A percentile compares a stretch with the other conserved stretches of the same genome.
Conservation (phyloP, 2,329 filamentous ascomycete genomes). For the Colletotrichum paranaense region DNA sequence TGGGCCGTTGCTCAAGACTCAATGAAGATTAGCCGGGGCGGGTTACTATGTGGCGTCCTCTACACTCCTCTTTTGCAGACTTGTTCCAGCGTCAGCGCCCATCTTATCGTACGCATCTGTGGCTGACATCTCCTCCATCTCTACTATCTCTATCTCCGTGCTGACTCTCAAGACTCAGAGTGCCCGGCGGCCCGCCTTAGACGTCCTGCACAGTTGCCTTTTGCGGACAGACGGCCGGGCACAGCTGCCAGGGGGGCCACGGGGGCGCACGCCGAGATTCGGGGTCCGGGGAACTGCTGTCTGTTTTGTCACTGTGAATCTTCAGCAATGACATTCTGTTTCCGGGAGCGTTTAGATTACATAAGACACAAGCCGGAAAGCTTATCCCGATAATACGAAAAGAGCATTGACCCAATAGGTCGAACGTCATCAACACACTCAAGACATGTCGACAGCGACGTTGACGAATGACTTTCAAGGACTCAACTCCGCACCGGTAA, state of each 20-base stretch:
- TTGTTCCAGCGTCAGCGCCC: neutral
- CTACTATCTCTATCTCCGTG: too few species aligned
- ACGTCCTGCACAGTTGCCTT: slow-evolving; percentile 9
- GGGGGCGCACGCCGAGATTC: slow-evolving; percentile 20
- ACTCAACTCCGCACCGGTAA: neutral
- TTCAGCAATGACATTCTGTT: neutral
- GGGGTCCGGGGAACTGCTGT: neutral
- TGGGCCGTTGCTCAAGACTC: neutral
- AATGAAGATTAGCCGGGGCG: neutral
- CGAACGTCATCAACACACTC: neutral
- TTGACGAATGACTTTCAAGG: neutral
- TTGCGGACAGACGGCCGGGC: slow-evolving; percentile 20
- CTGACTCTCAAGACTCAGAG: too few species aligned
- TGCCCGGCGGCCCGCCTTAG: too few species aligned
- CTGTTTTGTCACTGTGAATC: neutral
- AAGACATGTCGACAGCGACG: neutral
- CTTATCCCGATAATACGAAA: neutral
- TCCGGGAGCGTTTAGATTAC: neutral
- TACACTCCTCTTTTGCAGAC: too few species aligned
- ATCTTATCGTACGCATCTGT: slow-evolving; percentile 18
- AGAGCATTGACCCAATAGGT: neutral
- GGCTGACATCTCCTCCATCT: too few species aligned
- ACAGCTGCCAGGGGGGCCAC: neutral
- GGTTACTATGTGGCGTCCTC: neutral
- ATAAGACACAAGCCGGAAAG: neutral